Evolutionary conservation across 192 early-diverging fungal genomes (phyloP), one percentile per base, ranked within the genome.

Genomic region (Cetraspora pellucida): DNA sequence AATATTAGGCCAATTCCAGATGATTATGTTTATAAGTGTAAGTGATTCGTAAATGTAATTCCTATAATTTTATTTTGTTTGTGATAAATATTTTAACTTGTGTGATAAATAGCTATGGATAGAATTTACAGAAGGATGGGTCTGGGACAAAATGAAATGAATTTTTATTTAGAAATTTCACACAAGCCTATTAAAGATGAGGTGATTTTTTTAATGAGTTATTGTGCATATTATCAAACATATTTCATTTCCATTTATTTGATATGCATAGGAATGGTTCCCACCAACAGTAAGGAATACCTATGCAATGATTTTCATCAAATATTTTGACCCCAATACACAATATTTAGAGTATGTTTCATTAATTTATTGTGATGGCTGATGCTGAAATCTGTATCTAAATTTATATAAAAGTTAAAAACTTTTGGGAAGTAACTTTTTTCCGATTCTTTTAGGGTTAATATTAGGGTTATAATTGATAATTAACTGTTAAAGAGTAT

Each of bases 1-100:
- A 90, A 96, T 78, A 99, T 98, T 86, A 91, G 91, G 80, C 89
- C 92, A 19, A 87, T 93, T 59, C 77, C 84, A n/a, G 83, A 85
- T 25, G 49, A 77, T 10, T 85, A 91, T 58, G 64, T 81, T 46
- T 77, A 77, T 16, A 61, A 54, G 0, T 72, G 89, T 92, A 84
- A 72, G 86, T 77, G 3, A 54, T 54, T n/a, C 16, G 5, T 19
- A 14, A 54, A 0, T 19, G 0, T 54, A 2, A 54, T 54, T 37
- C 7, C 37, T 37, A 37, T 54, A 5, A 14, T 54, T 54, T 14
- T 54, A 14, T 14, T 54, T 54, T 0, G 0, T n/a, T 7, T 6
- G 13, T 54, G 11, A 65, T 37, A 10, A 23, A 28, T 23, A n/a
- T 37, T 21, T 54, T 44, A n/a, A 14, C 28, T 50, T 49, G 7